phyloP scores from a whole-genome alignment of 108 stramenopile genomes.

The Bacterosira constricta region DNA sequence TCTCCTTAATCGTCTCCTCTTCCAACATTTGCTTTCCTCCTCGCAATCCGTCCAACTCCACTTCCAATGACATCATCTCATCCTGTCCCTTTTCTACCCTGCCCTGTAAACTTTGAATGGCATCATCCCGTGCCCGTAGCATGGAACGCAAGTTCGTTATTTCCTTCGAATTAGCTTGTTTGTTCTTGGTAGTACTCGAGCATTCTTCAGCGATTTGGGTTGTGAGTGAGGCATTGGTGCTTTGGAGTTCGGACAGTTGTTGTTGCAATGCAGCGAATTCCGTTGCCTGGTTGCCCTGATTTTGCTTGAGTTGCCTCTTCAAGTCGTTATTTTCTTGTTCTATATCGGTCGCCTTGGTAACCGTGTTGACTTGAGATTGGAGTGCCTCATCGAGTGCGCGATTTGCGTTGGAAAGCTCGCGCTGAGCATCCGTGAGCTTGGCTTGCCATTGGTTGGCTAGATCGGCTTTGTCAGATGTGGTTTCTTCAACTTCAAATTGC shows the following conservation, averaged over 20 bases:
- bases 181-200: background rate
- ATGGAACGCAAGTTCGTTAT: slow-evolving; percentile 29
- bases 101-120: slow-evolving; percentile 38
- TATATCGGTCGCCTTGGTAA: background rate
- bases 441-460: slow-evolving; percentile 45
- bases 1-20: slow-evolving; percentile 7
- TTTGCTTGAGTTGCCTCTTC: slow-evolving; percentile 7
- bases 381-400: slow-evolving; percentile 2
- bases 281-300: background rate
- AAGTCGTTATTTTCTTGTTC: slow-evolving; percentile 28
- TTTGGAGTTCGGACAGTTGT: slow-evolving; percentile 36
- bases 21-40: slow-evolving; percentile 1
- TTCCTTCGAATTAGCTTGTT: slow-evolving; percentile 25
- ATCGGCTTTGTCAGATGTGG: slow-evolving; percentile 51
- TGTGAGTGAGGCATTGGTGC: slow-evolving; percentile 10
- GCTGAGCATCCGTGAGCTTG: slow-evolving; percentile 46
- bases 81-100: slow-evolving; percentile 13
- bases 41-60: slow-evolving; percentile 34
- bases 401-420: slow-evolving; percentile 29
- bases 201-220: background rate
- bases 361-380: slow-evolving; percentile 8
- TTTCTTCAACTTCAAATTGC: slow-evolving; percentile 69
- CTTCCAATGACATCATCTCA: slow-evolving; percentile 42
- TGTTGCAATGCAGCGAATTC: background rate
- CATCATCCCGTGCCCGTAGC: slow-evolving; percentile 37